Evolutionary conservation across 2,329 filamentous ascomycete genomes (phyloP), one percentile per base, ranked within the genome.

Genomic region (Penicillium sp.): DNA sequence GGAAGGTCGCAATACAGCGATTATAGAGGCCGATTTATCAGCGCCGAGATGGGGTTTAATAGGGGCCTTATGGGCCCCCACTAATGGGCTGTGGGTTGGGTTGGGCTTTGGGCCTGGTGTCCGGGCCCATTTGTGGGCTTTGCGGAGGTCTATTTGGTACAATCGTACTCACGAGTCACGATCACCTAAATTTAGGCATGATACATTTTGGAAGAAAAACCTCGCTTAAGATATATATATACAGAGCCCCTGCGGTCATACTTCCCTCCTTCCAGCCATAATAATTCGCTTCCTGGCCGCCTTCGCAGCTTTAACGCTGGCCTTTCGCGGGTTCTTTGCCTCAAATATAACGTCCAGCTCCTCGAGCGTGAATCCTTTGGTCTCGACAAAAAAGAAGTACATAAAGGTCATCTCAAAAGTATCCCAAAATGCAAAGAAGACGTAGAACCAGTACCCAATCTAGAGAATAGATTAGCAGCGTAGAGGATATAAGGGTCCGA

Each of bases 391-490:
- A 12, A 41, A 41, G 38, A 41, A 41, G 10, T 41, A 41, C 19
- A 41, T 41, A 13, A 41, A 41, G 12, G n/a, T 41, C 38, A 41
- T 21, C 19, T 41, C 38, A 41, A 41, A 41, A 21, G 38, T 41
- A 21, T 41, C 38, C 38, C 38, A 41, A 21, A 41, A 41, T 9
- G 3, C 38, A 21, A 41, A 41, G 38, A 41, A 41, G 10, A 41
- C 19, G 6, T 41, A 41, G 38, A 41, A 41, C 38, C 38, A 41
- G 38, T 41, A 41, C 9, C 38, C 38, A 41, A 41, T 41, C 38
- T 41, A 7, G n/a, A 15, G 10, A 41, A 41, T 21, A 13, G 10
- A 13, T 41, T 41, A 41, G 38, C 12, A 21, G 38, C 15, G 38
- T 7, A 13, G 3, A 13, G 6, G 2, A 41, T 1, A 39, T 19